Evolutionary conservation across 73 alveolate species (phyloP), one percentile per base, ranked within the genome.

Genomic region (Effrenium voratum): DNA sequence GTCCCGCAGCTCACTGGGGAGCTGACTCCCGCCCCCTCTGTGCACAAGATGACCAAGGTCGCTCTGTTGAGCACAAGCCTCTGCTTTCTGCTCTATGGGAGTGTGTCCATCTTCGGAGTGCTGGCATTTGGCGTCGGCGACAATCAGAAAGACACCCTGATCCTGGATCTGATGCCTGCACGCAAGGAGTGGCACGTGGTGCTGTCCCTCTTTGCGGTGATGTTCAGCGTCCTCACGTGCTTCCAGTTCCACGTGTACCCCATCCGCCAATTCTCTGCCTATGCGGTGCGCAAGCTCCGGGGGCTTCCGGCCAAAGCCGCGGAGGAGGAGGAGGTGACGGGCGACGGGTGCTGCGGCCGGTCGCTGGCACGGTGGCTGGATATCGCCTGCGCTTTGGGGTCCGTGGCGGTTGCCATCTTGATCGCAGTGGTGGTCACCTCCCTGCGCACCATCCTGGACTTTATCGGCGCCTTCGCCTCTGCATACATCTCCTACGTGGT

Each of bases 351-450:
- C n/a, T n/a, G n/a, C n/a, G 75, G 75, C 75, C 30, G 30, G 13
- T 26, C 75, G 75, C 40, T 60, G 75, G 30, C 75, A 26, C 22
- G 77, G 77, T 63, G 77, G 77, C 34, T 63, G 41, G 77, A 63
- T 12, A 63, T 63, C 77, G 32, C n/a, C 77, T 63, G 41, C 38
- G 77, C 77, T 12, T 40, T 63, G n/a, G n/a, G n/a, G n/a, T n/a
- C n/a, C n/a, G 83, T 79, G 22, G 41, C 41, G 13, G 24, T 79
- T 36, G 55, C 34, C 45, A 38, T 84, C 5, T 38, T 84, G 57
- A 50, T 84, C 36, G 93, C 93, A 40, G 93, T 84, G 55, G 93
- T 57, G 59, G 59, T 84, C 93, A 84, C 76, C 1, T 41, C 49
- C 80, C 79, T 84, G 43, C 47, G 93, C 44, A 60, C 93, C 30